These are phyloP conservation scores for Melampsora occidentalis DNA, from an alignment of 1,284 basidiomycete genomes.

Conservation along the genomic window DNA sequence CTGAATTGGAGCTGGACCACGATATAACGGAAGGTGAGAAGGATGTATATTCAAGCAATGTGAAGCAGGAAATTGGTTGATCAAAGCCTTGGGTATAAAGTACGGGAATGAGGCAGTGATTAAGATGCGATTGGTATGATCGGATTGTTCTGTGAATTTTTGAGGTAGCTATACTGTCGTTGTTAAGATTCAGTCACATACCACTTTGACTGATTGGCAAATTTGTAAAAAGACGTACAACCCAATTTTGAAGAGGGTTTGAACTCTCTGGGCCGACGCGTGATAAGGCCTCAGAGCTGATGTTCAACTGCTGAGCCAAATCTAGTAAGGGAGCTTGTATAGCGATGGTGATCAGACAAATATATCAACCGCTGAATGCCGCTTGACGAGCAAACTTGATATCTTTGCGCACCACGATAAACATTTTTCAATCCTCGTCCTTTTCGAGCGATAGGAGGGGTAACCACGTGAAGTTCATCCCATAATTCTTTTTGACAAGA, in stretches of 20 bases:
- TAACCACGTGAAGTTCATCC: slow-evolving; percentile 10
- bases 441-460: not conserved
- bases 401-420: not conserved
- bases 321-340: not conserved
- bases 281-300: not conserved
- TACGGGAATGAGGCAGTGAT: slow-evolving; percentile 65
- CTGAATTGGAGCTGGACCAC: slow-evolving; percentile 90
- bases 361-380: not conserved
- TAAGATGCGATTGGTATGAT: not conserved
- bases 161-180: slow-evolving; percentile 6
- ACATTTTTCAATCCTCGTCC: slow-evolving; percentile 4
- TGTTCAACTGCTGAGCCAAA: slow-evolving; percentile 1
- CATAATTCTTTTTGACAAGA: not conserved
- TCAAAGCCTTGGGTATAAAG: slow-evolving; percentile 68
- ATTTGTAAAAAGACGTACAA: not conserved
- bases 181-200: not conserved
- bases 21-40: slow-evolving; percentile 78
- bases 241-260: not conserved
- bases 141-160: not conserved
- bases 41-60: slow-evolving; percentile 88
- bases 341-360: not conserved
- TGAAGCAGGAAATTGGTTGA: slow-evolving; percentile 64
- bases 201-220: not conserved
- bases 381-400: not conserved
- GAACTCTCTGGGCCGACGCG: not conserved